Percentiles rank a stretch among this genome's conserved stretches.
phyloP scores from a whole-genome alignment of 2,329 filamentous ascomycete genomes.

The Neonectria coccinea region DNA sequence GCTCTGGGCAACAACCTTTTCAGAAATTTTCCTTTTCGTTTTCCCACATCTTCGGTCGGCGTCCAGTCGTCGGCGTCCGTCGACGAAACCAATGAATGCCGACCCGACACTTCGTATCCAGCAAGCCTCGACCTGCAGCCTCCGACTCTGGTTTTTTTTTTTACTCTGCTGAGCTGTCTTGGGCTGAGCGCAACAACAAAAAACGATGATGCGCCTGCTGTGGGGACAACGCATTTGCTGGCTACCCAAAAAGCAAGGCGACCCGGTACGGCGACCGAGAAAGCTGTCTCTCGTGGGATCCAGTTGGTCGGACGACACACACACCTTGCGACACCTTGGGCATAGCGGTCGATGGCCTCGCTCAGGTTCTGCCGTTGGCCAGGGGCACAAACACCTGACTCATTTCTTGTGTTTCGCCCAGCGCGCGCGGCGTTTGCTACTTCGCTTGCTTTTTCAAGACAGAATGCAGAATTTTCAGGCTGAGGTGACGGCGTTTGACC shows the following conservation, averaged over 20 bases:
- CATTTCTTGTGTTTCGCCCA: not conserved
- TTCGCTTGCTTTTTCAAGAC: no score
- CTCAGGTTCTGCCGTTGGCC: not conserved
- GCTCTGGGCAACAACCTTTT: not conserved
- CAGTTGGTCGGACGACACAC: not conserved
- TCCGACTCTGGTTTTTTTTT: not conserved
- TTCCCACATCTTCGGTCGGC: no score
- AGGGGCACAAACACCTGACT: not conserved
- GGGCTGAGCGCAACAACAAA: slow-evolving; percentile 17
- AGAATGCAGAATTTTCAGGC: not conserved
- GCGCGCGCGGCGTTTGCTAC: no score
- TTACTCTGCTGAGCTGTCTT: slow-evolving; percentile 1
- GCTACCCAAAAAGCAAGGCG: slow-evolving; percentile 14
- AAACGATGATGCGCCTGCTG: not conserved
- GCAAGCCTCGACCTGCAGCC: not conserved
- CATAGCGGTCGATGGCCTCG: not conserved
- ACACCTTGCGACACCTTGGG: not conserved
- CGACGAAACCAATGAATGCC: not conserved
- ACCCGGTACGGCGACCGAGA: slow-evolving; percentile 2
- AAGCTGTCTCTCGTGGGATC: not conserved
- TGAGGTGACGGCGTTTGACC: not conserved
- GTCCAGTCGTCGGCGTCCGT: not conserved
- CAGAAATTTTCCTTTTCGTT: no score
- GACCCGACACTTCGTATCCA: not conserved
- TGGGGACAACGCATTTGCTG: slow-evolving; percentile 23